These are phyloP conservation scores for Lachancea sp. DNA, from an alignment of 805 yeast genomes.

Conservation along the genomic window DNA sequence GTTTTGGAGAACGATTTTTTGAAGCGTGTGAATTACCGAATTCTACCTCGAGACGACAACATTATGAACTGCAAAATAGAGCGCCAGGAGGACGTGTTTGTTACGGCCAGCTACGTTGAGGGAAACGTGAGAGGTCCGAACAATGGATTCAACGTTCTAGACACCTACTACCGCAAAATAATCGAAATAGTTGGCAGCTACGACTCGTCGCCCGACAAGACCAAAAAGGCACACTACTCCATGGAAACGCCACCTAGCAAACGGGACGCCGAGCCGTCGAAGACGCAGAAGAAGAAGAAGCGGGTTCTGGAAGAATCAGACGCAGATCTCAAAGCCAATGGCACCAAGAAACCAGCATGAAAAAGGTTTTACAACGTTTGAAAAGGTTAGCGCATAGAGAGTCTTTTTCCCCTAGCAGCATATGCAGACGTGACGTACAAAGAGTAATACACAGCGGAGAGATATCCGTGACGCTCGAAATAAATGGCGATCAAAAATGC, in stretches of 20 bases:
- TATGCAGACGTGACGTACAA: too few species aligned
- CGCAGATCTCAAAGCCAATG: background rate
- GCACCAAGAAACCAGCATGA: constrained; percentile 3
- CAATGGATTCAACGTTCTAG: constrained; percentile 38
- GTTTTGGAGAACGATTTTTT: constrained; percentile 84
- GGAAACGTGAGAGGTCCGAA: constrained; percentile 13
- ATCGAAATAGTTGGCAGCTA: constrained; percentile 42
- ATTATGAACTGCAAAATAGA: constrained; percentile 36
- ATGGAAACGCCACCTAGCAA: constrained; percentile 5
- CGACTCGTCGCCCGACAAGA: constrained; percentile 25
- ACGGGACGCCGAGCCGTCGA: background rate
- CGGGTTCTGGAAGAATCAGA: constrained; percentile 1
- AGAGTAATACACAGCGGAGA: too few species aligned
- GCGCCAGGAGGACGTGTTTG: constrained; percentile 12
- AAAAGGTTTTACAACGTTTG: too few species aligned
- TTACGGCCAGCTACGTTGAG: constrained; percentile 1
- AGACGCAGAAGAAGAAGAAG: constrained; percentile 1
- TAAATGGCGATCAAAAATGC: too few species aligned
- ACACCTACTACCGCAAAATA: constrained; percentile 45
- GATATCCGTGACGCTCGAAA: too few species aligned
- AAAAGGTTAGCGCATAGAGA: too few species aligned
- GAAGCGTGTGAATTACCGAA: constrained; percentile 69
- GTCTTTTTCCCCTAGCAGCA: too few species aligned
- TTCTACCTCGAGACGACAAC: constrained; percentile 49
- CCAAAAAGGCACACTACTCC: constrained; percentile 20